Conservation (phyloP, 805 yeast species). For the Zygoascus bituminiphila region DNA sequence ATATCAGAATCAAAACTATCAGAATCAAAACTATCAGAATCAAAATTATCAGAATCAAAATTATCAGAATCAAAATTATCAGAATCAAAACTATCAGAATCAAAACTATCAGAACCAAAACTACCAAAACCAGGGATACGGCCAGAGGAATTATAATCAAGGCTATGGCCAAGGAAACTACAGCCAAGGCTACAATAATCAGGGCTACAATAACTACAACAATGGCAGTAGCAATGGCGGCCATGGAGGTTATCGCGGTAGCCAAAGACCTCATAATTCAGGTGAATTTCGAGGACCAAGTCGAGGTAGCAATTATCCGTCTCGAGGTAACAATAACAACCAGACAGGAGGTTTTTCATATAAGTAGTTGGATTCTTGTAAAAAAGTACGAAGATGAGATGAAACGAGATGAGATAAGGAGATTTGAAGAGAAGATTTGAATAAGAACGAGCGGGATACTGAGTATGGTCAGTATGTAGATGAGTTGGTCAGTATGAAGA, state of each 20-base stretch:
- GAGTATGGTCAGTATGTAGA: too few relatives aligned
- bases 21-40: too few relatives aligned
- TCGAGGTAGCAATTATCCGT: background rate
- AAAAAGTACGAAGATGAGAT: too few relatives aligned
- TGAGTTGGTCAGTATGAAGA: too few relatives aligned
- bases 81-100: conserved; percentile 6
- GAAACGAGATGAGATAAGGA: too few relatives aligned
- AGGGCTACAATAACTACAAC: conserved; percentile 6
- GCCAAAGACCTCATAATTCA: background rate
- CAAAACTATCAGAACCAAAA: conserved; percentile 17
- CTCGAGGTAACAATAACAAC: too few relatives aligned
- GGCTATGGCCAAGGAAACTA: conserved; percentile 13
- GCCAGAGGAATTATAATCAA: conserved; percentile 9
- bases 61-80: conserved; percentile 7
- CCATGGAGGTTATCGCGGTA: background rate
- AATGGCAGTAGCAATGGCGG: background rate
- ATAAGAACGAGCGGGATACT: too few relatives aligned
- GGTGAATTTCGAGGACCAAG: background rate
- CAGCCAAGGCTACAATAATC: conserved; percentile 6
- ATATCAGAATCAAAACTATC: too few relatives aligned
- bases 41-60: too few relatives aligned
- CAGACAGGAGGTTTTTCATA: conserved; percentile 6
- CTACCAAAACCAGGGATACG: conserved; percentile 14
- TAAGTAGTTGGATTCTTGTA: background rate
- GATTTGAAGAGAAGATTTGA: too few relatives aligned